A percentile compares a stretch with the other conserved stretches of the same genome.
Evolutionary conservation across 139 green algal species (phyloP).

Genomic region (Micractinium sp.): DNA sequence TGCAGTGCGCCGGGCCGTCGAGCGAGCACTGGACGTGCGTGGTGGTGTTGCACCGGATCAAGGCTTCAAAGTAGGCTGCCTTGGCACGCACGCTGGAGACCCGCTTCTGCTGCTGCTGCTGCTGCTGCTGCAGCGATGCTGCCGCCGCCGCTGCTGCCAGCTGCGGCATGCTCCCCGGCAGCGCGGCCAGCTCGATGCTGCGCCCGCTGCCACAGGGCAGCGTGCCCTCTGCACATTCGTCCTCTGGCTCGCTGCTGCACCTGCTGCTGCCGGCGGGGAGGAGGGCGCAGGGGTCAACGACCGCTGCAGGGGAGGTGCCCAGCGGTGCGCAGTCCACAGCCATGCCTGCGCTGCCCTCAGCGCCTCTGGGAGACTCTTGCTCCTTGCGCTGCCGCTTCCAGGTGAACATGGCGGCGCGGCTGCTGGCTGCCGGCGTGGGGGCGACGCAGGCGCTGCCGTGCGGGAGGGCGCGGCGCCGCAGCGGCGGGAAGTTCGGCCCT

Average conservation of each 20-base stretch:
- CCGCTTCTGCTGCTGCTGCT: background rate
- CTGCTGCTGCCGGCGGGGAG: background rate
- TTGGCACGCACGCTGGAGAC: background rate
- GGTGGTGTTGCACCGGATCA: conserved; percentile 34
- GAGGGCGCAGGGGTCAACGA: background rate
- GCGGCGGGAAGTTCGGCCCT: background rate
- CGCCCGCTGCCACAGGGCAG: background rate
- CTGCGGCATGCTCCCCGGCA: background rate
- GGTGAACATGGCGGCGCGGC: background rate
- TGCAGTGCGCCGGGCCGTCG: background rate
- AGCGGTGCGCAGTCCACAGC: background rate
- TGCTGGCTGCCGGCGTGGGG: background rate
- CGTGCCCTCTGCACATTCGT: background rate
- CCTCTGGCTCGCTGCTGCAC: background rate
- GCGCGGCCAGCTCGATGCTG: conserved; percentile 1
- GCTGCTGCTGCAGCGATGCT: background rate
- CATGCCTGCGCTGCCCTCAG: background rate
- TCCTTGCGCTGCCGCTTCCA: conserved; percentile 30
- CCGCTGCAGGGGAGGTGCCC: background rate
- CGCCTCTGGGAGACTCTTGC: background rate
- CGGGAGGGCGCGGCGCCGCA: background rate
- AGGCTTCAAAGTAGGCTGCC: conserved; percentile 42
- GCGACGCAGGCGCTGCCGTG: background rate
- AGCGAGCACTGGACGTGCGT: conserved; percentile 8
- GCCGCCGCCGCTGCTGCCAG: background rate